A percentile compares a stretch with the other conserved stretches of the same genome.
Evolutionary conservation across 23 red algal species (phyloP).

Genomic region (Gracilaria domingensis): DNA sequence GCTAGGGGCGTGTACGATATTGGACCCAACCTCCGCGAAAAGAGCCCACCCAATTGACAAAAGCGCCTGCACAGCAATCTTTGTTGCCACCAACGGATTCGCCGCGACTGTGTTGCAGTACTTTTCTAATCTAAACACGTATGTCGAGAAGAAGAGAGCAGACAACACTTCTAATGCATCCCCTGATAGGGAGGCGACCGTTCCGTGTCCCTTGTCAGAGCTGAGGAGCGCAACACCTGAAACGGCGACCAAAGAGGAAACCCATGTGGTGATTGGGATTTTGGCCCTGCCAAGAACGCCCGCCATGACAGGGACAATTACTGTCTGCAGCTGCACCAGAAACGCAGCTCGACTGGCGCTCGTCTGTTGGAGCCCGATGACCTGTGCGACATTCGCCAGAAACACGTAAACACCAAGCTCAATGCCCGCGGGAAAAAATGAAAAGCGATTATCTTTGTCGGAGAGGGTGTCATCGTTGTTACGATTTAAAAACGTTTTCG

Average conservation of each 20-base stretch:
- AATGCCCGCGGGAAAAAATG: slow-evolving; percentile 69
- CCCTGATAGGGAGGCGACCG: slow-evolving; percentile 69
- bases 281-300: slow-evolving; percentile 62
- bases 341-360: slow-evolving; percentile 89
- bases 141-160: slow-evolving; percentile 88
- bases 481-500: slow-evolving; percentile 35
- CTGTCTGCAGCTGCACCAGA: slow-evolving; percentile 92
- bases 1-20: slow-evolving; percentile 8
- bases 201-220: slow-evolving; percentile 77
- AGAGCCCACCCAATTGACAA: slow-evolving; percentile 84
- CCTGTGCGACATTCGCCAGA: slow-evolving; percentile 91
- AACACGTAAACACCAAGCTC: slow-evolving; percentile 95
- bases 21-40: slow-evolving; percentile 27
- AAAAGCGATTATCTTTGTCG: not conserved
- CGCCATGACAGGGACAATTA: slow-evolving; percentile 86
- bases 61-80: slow-evolving; percentile 86
- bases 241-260: slow-evolving; percentile 75
- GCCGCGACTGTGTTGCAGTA: slow-evolving; percentile 64
- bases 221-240: slow-evolving; percentile 85
- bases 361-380: slow-evolving; percentile 90
- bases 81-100: slow-evolving; percentile 81
- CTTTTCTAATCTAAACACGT: slow-evolving; percentile 80
- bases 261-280: slow-evolving; percentile 54
- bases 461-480: not conserved
- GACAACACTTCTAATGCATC: slow-evolving; percentile 91